Percentiles rank a stretch among this genome's conserved stretches.
These are phyloP conservation scores for Skeletonema grethae DNA, from an alignment of 108 stramenopile genomes.

Conservation along the genomic window DNA sequence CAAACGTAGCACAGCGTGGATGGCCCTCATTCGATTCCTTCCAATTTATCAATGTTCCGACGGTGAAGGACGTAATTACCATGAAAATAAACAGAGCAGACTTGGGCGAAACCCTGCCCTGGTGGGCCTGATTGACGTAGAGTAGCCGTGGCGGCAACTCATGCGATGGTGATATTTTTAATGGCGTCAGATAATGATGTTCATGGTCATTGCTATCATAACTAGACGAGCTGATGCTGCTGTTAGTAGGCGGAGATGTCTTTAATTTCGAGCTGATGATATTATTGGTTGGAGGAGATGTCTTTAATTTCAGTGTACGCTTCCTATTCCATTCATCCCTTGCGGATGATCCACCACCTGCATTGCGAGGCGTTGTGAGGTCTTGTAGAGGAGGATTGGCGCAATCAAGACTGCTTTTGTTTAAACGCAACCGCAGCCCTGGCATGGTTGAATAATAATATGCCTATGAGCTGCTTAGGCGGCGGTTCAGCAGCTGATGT, in stretches of 20 bases:
- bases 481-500: too few relatives aligned
- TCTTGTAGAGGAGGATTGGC: neutral
- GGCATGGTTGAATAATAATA: neutral
- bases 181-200: neutral
- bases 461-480: too few relatives aligned
- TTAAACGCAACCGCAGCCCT: neutral
- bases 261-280: neutral
- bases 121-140: neutral
- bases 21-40: neutral
- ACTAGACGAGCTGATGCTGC: neutral
- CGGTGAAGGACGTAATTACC: neutral
- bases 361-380: neutral
- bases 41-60: neutral
- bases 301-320: conserved; percentile 1
- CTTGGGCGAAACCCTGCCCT: neutral
- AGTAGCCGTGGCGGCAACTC: neutral
- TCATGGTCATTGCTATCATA: neutral
- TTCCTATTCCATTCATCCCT: conserved; percentile 1
- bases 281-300: neutral
- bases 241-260: neutral
- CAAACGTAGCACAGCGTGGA: neutral
- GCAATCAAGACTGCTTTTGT: neutral
- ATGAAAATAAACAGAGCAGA: neutral
- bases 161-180: conserved; percentile 5
- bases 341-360: neutral